Evolutionary conservation across 2,329 filamentous ascomycete species (phyloP).

Genomic region (Fusarium sp.): DNA sequence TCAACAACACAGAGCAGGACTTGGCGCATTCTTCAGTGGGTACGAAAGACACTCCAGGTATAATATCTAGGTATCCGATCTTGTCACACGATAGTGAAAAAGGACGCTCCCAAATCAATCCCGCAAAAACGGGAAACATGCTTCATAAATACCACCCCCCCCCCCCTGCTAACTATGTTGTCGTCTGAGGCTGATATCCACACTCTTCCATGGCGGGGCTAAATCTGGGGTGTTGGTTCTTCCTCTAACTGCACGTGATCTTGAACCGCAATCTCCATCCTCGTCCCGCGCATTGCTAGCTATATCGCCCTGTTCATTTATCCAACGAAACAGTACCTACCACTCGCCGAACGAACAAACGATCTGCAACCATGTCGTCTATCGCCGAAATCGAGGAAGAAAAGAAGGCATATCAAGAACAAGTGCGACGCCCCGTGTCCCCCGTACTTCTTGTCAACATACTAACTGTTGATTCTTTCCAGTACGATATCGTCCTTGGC

Average conservation of each 20-base stretch:
- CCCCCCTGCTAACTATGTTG: background rate
- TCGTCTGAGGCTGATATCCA: background rate
- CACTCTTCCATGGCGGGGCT: slow-evolving; percentile 6
- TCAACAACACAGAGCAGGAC: too few relatives aligned
- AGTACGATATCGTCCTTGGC: slow-evolving; percentile 81
- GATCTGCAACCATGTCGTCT: slow-evolving; percentile 41
- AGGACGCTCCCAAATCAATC: too few relatives aligned
- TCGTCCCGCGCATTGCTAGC: slow-evolving; percentile 1
- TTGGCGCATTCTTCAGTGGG: too few relatives aligned
- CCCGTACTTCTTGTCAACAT: background rate
- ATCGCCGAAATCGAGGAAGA: slow-evolving; percentile 60
- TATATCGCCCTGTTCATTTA: slow-evolving; percentile 8
- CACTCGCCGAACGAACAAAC: background rate
- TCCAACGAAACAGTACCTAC: background rate
- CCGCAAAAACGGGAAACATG: background rate
- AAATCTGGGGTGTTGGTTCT: background rate
- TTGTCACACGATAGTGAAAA: background rate
- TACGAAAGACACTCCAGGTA: background rate
- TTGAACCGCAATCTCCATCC: slow-evolving; percentile 21
- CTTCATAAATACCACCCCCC: background rate
- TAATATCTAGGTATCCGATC: background rate
- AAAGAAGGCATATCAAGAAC: slow-evolving; percentile 64
- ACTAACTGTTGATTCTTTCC: slow-evolving; percentile 37
- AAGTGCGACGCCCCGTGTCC: slow-evolving; percentile 52
- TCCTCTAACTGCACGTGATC: slow-evolving; percentile 24